Conservation (phyloP, 2,329 filamentous ascomycete genomes). For the Fusarium coicis region DNA sequence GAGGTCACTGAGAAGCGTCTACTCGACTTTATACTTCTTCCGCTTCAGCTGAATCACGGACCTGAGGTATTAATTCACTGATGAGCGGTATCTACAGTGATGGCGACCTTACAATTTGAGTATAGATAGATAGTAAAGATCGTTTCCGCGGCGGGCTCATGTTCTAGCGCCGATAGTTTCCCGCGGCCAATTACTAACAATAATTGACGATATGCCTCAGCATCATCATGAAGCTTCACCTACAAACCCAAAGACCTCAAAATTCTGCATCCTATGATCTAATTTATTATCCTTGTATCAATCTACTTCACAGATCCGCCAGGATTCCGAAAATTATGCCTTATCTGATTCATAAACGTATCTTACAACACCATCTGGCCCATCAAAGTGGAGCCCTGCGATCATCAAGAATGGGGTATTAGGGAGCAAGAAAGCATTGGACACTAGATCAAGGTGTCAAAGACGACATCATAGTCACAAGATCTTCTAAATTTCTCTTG, state of each 20-base stretch:
- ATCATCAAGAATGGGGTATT: neutral
- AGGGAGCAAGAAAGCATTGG: neutral
- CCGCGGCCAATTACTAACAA: slow-evolving; percentile 8
- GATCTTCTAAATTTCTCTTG: too few relatives aligned
- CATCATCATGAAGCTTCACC: neutral
- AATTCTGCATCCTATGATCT: too few relatives aligned
- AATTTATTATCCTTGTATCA: too few relatives aligned
- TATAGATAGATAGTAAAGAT: neutral
- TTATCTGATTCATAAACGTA: neutral
- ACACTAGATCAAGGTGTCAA: neutral
- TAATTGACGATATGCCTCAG: neutral
- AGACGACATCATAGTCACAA: neutral
- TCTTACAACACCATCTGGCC: neutral
- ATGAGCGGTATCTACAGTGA: neutral
- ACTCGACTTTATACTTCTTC: neutral
- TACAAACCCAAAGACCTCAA: neutral
- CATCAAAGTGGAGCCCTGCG: neutral
- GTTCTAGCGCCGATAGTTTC: slow-evolving; percentile 4
- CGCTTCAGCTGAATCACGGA: neutral
- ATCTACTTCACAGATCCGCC: neutral
- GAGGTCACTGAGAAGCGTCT: neutral
- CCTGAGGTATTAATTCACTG: neutral
- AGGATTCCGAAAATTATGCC: neutral
- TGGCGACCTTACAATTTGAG: neutral
- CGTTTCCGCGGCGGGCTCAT: slow-evolving; percentile 1